Percentiles rank a stretch among this genome's conserved stretches.
Conservation (phyloP, 768 basidiomycete species). For the Phlegmacium glaucopus region DNA sequence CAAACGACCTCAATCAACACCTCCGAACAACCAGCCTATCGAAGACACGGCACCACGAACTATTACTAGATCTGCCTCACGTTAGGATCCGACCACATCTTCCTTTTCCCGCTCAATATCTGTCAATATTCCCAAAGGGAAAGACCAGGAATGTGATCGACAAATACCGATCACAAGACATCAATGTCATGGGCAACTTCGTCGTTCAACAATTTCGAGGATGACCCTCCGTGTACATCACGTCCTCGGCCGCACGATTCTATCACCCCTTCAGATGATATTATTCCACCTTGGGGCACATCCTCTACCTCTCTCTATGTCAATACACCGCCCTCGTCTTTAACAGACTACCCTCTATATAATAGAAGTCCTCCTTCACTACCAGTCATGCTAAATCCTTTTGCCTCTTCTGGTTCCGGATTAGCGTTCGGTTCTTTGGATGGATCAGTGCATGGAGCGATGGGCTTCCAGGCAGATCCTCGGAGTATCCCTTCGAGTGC, state of each 20-base stretch:
- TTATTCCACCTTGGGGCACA: conserved; percentile 26
- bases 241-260: conserved; percentile 6
- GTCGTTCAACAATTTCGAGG: conserved; percentile 2
- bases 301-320: conserved; percentile 31
- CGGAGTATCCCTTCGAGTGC: conserved; percentile 30
- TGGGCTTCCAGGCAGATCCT: conserved; percentile 16
- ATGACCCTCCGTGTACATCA: neutral
- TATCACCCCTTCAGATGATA: conserved; percentile 14
- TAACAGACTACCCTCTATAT: conserved; percentile 12
- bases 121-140: neutral
- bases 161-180: neutral
- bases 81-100: conserved; percentile 2
- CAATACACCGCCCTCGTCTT: conserved; percentile 15
- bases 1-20: conserved; percentile 16
- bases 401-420: conserved; percentile 5
- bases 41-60: conserved; percentile 2
- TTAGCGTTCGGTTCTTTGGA: conserved; percentile 39
- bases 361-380: conserved; percentile 3
- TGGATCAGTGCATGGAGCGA: conserved; percentile 43
- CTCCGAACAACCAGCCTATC: conserved; percentile 8
- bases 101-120: conserved; percentile 11
- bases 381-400: conserved; percentile 3
- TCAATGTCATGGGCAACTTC: neutral
- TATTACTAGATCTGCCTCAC: neutral
- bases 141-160: neutral